Evolutionary conservation across 179 eudicot species (phyloP).

Genomic region (Carnegiea gigantea): DNA sequence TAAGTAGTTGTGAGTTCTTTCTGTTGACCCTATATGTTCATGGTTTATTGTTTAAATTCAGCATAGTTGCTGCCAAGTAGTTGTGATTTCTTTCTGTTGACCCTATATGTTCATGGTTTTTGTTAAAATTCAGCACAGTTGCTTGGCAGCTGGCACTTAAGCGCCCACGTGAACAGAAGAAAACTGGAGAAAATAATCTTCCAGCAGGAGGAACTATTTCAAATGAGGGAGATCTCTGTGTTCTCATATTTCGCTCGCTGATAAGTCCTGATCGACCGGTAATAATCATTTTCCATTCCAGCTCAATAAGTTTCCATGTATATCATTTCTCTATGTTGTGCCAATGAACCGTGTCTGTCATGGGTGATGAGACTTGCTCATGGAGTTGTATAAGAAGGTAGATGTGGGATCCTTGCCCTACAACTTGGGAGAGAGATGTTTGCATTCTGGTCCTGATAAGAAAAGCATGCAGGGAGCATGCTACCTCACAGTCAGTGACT

Average conservation of each 20-base stretch:
- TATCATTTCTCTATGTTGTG: background rate
- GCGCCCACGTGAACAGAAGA: conserved; percentile 45
- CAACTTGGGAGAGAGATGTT: background rate
- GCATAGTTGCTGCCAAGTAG: too few species aligned
- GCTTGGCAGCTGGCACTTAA: conserved; percentile 91
- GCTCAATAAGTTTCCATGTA: conserved; percentile 3
- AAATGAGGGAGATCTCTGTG: conserved; percentile 65
- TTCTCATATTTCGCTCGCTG: conserved; percentile 84
- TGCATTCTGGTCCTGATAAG: conserved; percentile 1
- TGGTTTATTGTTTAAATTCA: conserved; percentile 10
- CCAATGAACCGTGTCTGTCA: background rate
- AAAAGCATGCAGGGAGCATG: background rate
- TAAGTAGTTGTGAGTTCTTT: background rate
- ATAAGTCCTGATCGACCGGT: conserved; percentile 85
- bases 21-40: background rate
- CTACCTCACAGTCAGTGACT: background rate
- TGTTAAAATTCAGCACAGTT: conserved; percentile 61
- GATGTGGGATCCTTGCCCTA: background rate
- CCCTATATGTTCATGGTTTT: background rate
- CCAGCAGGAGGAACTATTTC: conserved; percentile 30
- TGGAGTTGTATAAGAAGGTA: background rate
- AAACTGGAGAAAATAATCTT: conserved; percentile 33
- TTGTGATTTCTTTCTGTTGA: background rate
- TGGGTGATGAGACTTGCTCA: background rate
- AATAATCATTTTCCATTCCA: conserved; percentile 22